A percentile compares a stretch with the other conserved stretches of the same genome.
These are phyloP conservation scores for Leptodontidium sp. DNA, from an alignment of 2,329 filamentous ascomycete genomes.

Conservation along the genomic window DNA sequence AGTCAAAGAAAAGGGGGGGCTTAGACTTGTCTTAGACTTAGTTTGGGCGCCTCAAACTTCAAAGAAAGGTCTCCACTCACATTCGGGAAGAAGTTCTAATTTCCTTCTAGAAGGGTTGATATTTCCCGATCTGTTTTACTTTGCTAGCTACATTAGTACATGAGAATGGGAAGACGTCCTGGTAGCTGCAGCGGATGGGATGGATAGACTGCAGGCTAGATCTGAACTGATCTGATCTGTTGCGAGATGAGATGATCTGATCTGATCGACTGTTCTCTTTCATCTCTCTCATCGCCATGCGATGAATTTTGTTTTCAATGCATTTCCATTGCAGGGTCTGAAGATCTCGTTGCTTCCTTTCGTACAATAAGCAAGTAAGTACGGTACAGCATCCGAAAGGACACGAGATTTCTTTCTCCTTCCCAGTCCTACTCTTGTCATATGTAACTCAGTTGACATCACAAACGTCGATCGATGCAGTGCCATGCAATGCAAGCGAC, in stretches of 20 bases:
- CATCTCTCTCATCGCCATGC: too few relatives aligned
- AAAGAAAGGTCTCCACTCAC: too few relatives aligned
- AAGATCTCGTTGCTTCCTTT: background rate
- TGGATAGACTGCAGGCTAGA: too few relatives aligned
- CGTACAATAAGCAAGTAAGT: background rate
- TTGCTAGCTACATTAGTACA: background rate
- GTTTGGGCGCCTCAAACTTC: too few relatives aligned
- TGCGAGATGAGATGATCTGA: background rate
- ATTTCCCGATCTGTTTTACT: background rate
- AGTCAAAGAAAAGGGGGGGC: background rate
- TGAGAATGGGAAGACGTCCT: background rate
- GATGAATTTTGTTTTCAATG: too few relatives aligned
- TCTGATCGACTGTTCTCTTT: background rate
- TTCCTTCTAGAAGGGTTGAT: conserved; percentile 16
- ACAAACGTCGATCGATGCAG: background rate
- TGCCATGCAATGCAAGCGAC: background rate
- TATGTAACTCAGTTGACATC: background rate
- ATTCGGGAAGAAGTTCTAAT: background rate
- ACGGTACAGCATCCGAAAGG: background rate
- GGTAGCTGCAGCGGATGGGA: too few relatives aligned
- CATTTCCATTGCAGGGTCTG: background rate
- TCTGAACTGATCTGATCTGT: background rate
- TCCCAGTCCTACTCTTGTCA: too few relatives aligned
- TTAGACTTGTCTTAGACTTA: background rate
- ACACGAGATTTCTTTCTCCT: too few relatives aligned